Conservation (phyloP, 441 rosid genomes). For the Populus hybrid region DNA sequence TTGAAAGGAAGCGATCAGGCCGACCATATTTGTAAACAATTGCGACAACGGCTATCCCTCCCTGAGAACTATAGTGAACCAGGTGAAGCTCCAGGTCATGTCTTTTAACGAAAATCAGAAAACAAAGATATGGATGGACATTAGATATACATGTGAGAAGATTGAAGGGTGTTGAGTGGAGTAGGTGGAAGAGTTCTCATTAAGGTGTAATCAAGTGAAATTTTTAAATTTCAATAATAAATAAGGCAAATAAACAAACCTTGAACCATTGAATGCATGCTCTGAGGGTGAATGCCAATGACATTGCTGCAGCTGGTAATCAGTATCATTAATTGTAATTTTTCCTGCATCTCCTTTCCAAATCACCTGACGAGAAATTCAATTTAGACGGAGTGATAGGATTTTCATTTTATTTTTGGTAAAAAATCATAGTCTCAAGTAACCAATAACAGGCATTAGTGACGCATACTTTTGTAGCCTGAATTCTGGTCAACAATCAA, state of each 20-base stretch:
- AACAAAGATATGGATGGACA: not conserved
- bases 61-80: constrained; percentile 42
- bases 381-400: not conserved
- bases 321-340: constrained; percentile 41
- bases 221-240: not conserved
- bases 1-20: constrained; percentile 45
- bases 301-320: constrained; percentile 43
- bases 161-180: not conserved
- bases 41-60: constrained; percentile 43
- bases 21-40: constrained; percentile 41
- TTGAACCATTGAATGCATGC: constrained; percentile 60
- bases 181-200: not conserved
- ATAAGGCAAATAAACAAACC: constrained; percentile 18
- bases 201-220: not conserved
- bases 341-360: constrained; percentile 47
- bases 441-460: not conserved
- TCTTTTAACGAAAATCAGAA: constrained; percentile 12
- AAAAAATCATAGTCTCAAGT: not conserved
- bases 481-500: not conserved
- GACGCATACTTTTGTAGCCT: not conserved
- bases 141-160: not conserved
- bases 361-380: constrained; percentile 29
- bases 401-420: not conserved
- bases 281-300: constrained; percentile 90
- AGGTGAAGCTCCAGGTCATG: constrained; percentile 58